Conservation (phyloP, 1,284 basidiomycete genomes). For the Leccinum griseonigrum region DNA sequence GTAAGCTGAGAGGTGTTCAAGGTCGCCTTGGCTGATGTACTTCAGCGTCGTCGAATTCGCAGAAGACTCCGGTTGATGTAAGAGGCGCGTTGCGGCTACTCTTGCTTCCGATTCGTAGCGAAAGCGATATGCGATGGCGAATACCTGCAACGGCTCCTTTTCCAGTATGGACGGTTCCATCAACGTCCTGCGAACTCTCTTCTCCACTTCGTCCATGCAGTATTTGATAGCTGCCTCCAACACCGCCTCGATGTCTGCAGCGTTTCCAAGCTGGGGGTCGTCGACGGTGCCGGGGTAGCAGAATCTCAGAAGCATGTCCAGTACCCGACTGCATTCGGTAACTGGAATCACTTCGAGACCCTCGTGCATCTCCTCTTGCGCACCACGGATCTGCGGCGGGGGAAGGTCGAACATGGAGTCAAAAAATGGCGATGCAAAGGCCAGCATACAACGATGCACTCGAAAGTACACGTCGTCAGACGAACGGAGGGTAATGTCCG, state of each 20-base stretch:
- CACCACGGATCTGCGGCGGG: constrained; percentile 12
- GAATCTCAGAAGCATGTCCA: constrained; percentile 37
- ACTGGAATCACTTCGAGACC: constrained; percentile 33
- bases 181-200: constrained; percentile 20
- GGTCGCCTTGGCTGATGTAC: constrained; percentile 14
- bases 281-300: constrained; percentile 36
- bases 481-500: constrained; percentile 38
- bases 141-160: constrained; percentile 34
- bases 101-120: constrained; percentile 26
- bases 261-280: constrained; percentile 11
- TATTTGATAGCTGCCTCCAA: constrained; percentile 38
- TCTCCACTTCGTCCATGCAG: constrained; percentile 34
- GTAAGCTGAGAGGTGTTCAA: constrained; percentile 20
- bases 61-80: constrained; percentile 14
- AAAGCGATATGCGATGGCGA: constrained; percentile 35
- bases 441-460: constrained; percentile 34
- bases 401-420: constrained; percentile 38
- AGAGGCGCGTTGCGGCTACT: constrained; percentile 19
- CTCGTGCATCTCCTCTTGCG: constrained; percentile 12
- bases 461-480: constrained; percentile 38
- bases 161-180: constrained; percentile 24
- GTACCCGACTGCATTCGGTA: constrained; percentile 31
- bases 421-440: constrained; percentile 38
- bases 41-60: not conserved
- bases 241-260: constrained; percentile 23